Evolutionary conservation across 441 rosid species (phyloP).

Genomic region (Croton laevigatus): DNA sequence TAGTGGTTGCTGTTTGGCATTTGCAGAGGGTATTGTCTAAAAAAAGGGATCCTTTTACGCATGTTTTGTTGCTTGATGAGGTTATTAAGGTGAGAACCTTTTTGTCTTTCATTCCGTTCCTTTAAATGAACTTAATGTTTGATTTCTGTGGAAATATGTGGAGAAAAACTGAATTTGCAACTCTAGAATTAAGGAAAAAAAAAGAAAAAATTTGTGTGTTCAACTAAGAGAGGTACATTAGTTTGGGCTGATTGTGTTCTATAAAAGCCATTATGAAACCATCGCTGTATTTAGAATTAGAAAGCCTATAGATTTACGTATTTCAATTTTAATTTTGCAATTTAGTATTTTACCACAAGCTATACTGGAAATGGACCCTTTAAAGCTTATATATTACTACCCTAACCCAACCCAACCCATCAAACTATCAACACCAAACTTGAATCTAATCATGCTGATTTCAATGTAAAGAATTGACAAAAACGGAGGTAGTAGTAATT

Average conservation of each 20-base stretch:
- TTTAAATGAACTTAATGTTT: background rate
- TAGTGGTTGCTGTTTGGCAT: constrained; percentile 89
- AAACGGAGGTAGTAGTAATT: background rate
- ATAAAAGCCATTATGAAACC: background rate
- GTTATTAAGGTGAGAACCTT: constrained; percentile 68
- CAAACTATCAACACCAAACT: too few relatives aligned
- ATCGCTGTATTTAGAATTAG: background rate
- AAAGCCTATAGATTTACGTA: background rate
- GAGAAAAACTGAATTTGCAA: background rate
- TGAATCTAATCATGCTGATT: too few relatives aligned
- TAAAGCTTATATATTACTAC: background rate
- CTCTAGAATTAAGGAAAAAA: background rate
- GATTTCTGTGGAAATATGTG: background rate
- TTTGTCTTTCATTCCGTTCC: background rate
- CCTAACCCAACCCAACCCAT: too few relatives aligned
- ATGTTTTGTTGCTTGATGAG: constrained; percentile 87
- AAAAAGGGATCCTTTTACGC: constrained; percentile 96
- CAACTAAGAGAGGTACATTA: background rate
- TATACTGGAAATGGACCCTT: background rate
- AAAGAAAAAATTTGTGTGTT: background rate
- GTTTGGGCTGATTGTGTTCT: background rate
- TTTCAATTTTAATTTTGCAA: too few relatives aligned
- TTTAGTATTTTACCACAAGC: too few relatives aligned
- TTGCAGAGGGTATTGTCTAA: constrained; percentile 95
- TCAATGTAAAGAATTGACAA: too few relatives aligned